Base-by-base conservation (phyloP, 495 filamentous ascomycete genomes). In the Podospora appendiculata region DNA sequence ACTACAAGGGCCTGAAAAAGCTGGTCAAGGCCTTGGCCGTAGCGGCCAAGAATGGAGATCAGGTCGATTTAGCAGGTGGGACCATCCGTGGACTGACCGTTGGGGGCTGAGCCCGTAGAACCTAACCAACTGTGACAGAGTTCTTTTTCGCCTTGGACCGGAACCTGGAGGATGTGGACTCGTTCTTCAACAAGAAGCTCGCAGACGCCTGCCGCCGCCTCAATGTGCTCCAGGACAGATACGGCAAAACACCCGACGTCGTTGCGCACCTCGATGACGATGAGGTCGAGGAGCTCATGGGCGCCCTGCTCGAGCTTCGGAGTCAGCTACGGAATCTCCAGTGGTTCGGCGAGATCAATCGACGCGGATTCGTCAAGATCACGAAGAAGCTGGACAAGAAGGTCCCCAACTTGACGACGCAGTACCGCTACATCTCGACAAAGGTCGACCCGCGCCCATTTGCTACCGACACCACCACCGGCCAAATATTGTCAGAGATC, bases 361-460 rank as follows among this genome's bases (percentile, higher is more conserved):
- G 91, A 36, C 80, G 88, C 52, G 93, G 93, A 0, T 98, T 98
- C 60, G 78, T 94, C 59, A 98, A 98, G 71, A 97, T 98, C 68
- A 92, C 90, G 17, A 98, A 96, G 75, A 98, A 98, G 68, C 74
- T 95, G 17, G 90, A 96, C 71, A 96, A 96, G 72, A 95, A 91
- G 69, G 76, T 95, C 4, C 79, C 81, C 4, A 78, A 80, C 8
- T 76, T 80, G 1, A 77, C 81, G 51, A 84, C 86, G 0, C 90
- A 96, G 69, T 80, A 87, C 56, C 79, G 80, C 38, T 97, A 96
- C 58, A 71, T 97, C 46, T 82, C 85, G 45, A 86, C 87, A 14
- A 94, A 93, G 71, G 92, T 98, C 33, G 87, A 93, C 55, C 83
- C 85, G 6, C 78, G 83, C 44, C 81, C 85, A 0, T 98, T 97